A percentile compares a stretch with the other conserved stretches of the same genome.
Conservation (phyloP, 2,329 filamentous ascomycete species). For the Hypoxylon sp. region DNA sequence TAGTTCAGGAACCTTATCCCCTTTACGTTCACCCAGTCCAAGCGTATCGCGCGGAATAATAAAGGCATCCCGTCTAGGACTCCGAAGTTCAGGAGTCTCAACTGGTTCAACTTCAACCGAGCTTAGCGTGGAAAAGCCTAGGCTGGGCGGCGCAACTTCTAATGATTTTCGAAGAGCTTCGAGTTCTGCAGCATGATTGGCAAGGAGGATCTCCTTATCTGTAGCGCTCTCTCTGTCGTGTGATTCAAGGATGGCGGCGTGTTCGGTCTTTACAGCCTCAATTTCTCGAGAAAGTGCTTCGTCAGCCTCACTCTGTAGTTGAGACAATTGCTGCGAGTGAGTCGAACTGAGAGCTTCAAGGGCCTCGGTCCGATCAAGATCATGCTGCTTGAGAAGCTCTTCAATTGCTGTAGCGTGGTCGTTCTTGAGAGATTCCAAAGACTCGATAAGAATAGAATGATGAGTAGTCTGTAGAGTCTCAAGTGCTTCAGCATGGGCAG, state of each 20-base stretch:
- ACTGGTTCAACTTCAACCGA: conserved; percentile 61
- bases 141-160: conserved; percentile 43
- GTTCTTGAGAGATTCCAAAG: conserved; percentile 35
- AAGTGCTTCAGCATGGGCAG: conserved; percentile 40
- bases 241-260: conserved; percentile 42
- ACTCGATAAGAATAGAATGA: conserved; percentile 35
- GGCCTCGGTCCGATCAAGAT: conserved; percentile 40
- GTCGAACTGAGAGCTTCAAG: conserved; percentile 42
- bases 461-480: conserved; percentile 42
- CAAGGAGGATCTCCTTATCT: conserved; percentile 47
- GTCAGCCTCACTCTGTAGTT: conserved; percentile 42
- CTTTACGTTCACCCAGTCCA: conserved; percentile 60
- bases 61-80: conserved; percentile 66
- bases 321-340: conserved; percentile 42
- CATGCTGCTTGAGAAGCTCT: conserved; percentile 40
- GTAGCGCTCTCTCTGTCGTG: conserved; percentile 40
- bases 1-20: conserved; percentile 54
- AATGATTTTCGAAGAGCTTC: conserved; percentile 48
- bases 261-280: conserved; percentile 38
- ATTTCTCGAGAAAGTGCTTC: conserved; percentile 41
- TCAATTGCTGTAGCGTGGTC: conserved; percentile 45
- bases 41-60: conserved; percentile 64
- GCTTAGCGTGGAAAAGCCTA: conserved; percentile 60
- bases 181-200: conserved; percentile 47
- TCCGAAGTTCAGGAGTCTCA: conserved; percentile 55